A percentile compares a stretch with the other conserved stretches of the same genome.
Conservation (phyloP, 1,284 basidiomycete genomes). For the Veloporphyrellus conicus region DNA sequence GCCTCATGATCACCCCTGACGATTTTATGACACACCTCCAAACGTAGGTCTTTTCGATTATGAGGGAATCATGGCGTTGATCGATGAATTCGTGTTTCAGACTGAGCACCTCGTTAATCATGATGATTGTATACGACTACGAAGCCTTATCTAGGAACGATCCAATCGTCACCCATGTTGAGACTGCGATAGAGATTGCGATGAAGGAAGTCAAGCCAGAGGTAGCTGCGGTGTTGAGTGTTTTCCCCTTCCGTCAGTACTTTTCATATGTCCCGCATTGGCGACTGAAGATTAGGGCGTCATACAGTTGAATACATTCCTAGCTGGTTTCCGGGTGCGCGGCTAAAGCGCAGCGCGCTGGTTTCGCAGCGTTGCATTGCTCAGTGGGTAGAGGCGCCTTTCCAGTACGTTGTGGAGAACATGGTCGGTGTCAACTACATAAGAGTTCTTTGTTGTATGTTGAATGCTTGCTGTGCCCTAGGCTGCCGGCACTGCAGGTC, state of each 20-base stretch:
- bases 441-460: background rate
- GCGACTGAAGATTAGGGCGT: background rate
- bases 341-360: slow-evolving; percentile 1
- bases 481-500: slow-evolving; percentile 13
- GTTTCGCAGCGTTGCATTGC: background rate
- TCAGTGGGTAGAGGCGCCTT: slow-evolving; percentile 9
- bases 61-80: background rate
- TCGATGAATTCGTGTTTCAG: background rate
- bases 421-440: slow-evolving; percentile 7
- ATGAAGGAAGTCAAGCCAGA: slow-evolving; percentile 8
- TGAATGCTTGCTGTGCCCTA: background rate
- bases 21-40: slow-evolving; percentile 9
- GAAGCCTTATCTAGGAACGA: slow-evolving; percentile 4
- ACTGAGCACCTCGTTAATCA: slow-evolving; percentile 11
- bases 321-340: slow-evolving; percentile 9
- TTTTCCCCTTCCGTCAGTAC: slow-evolving; percentile 12
- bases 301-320: slow-evolving; percentile 2
- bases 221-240: slow-evolving; percentile 6
- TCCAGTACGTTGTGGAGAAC: slow-evolving; percentile 8
- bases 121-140: slow-evolving; percentile 16
- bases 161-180: slow-evolving; percentile 7
- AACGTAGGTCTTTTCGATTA: slow-evolving; percentile 2
- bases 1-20: slow-evolving; percentile 1
- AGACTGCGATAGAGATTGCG: slow-evolving; percentile 8
- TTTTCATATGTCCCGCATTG: background rate